Percentiles rank a stretch among this genome's conserved stretches.
Evolutionary conservation across 2,329 filamentous ascomycete species (phyloP).

Genomic region (Iodosphaeria phyllophila): DNA sequence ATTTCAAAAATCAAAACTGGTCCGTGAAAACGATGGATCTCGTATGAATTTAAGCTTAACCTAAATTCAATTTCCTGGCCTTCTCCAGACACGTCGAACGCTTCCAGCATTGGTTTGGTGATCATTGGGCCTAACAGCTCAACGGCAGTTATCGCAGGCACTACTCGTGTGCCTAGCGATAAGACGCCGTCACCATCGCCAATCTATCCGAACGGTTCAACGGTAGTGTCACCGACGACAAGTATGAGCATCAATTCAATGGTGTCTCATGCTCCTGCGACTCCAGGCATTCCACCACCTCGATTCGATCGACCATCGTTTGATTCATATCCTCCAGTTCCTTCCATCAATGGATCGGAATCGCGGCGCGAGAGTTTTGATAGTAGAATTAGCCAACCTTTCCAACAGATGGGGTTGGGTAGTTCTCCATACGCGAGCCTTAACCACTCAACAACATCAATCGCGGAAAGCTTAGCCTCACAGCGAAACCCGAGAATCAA

Average conservation of each 20-base stretch:
- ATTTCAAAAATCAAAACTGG: neutral
- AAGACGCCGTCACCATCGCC: constrained; percentile 45
- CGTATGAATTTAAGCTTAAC: constrained; percentile 1
- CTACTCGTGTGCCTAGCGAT: constrained; percentile 31
- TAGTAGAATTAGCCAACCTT: constrained; percentile 55
- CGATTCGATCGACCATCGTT: constrained; percentile 20
- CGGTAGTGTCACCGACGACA: constrained; percentile 35
- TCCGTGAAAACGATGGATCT: neutral
- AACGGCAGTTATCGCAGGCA: constrained; percentile 24
- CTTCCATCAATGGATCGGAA: constrained; percentile 22
- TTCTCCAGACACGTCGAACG: constrained; percentile 23
- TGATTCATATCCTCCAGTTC: constrained; percentile 14
- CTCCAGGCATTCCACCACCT: constrained; percentile 25
- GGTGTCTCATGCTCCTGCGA: constrained; percentile 42
- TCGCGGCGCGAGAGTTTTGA: constrained; percentile 63
- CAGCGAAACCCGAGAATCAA: constrained; percentile 40
- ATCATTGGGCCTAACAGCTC: constrained; percentile 14
- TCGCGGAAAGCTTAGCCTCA: constrained; percentile 51
- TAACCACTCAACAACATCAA: constrained; percentile 58
- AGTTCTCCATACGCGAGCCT: constrained; percentile 58
- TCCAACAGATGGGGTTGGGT: constrained; percentile 50
- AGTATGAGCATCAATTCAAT: constrained; percentile 50
- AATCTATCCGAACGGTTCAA: constrained; percentile 28
- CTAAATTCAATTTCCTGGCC: constrained; percentile 7
- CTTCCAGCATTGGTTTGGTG: constrained; percentile 21